Evolutionary conservation across 2,329 filamentous ascomycete genomes (phyloP).

Genomic region (Aspergillus pseudoglaucus): DNA sequence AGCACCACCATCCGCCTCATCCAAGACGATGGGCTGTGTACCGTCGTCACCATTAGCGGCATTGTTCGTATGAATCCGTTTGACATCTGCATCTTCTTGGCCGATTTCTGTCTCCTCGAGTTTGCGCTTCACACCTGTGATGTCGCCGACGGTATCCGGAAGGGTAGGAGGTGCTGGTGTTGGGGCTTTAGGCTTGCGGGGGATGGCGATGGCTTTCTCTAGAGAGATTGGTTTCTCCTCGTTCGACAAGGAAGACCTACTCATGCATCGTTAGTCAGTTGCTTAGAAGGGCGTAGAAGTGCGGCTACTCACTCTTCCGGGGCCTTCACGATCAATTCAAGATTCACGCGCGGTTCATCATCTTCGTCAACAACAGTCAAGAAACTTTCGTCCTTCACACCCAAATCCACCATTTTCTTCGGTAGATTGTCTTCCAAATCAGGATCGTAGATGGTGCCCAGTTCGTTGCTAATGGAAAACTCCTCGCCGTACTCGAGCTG

Average conservation of each 20-base stretch:
- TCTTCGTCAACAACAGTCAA: slow-evolving; percentile 79
- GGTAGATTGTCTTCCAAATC: slow-evolving; percentile 80
- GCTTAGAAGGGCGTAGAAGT: not conserved
- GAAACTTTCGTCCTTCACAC: slow-evolving; percentile 66
- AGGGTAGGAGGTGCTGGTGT: slow-evolving; percentile 25
- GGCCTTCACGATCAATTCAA: slow-evolving; percentile 55
- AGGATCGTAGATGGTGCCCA: slow-evolving; percentile 76
- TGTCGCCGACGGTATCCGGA: slow-evolving; percentile 8
- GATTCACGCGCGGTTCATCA: slow-evolving; percentile 62
- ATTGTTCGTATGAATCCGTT: slow-evolving; percentile 28
- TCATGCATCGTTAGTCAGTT: slow-evolving; percentile 5
- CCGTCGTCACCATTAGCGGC: slow-evolving; percentile 36
- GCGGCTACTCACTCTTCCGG: slow-evolving; percentile 22
- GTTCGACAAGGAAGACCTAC: slow-evolving; percentile 23
- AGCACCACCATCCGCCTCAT: slow-evolving; percentile 50
- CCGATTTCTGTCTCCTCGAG: slow-evolving; percentile 35
- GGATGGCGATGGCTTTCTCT: slow-evolving; percentile 39
- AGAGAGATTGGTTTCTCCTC: slow-evolving; percentile 38
- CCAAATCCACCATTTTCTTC: slow-evolving; percentile 73
- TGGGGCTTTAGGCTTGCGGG: slow-evolving; percentile 38
- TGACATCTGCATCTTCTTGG: slow-evolving; percentile 36
- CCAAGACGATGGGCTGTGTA: slow-evolving; percentile 38
- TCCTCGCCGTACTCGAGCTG: slow-evolving; percentile 75
- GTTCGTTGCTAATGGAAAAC: slow-evolving; percentile 67
- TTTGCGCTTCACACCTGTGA: slow-evolving; percentile 28